Evolutionary conservation across 495 filamentous ascomycete species (phyloP), one percentile per base, ranked within the genome.

Genomic region (Staphylotrichum tortipilum): DNA sequence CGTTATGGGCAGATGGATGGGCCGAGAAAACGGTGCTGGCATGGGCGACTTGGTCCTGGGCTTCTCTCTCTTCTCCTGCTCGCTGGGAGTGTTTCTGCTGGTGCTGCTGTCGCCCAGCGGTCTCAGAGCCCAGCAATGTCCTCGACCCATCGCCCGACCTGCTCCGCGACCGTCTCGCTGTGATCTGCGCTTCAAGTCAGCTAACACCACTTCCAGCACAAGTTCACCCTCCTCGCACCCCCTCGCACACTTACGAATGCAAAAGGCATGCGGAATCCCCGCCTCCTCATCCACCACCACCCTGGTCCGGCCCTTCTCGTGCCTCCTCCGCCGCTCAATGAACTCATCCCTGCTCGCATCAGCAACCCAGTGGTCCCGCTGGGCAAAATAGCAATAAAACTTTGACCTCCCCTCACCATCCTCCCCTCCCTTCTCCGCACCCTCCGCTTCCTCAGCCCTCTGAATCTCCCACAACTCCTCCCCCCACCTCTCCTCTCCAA

Each of bases 341-440:
- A 95, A 78, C 43, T 76, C 79, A 59, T 94, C 85, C 29, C 91
- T 69, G 33, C 83, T 83, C 63, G 77, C 67, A 46, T 86, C 71
- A 1, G 84, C 84, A 21, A 96, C 87, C 90, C 90, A 95, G 58
- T 84, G 76, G 56, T 96, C 90, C 55, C 73, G 57, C 30, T 79
- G 59, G 2, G 79, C 89, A 68, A 90, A 96, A 51, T 86, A 89
- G 63, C 95, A 89, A 37, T 82, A 78, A 44, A 95, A 69, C 44
- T 78, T 65, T 0, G 52, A 24, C 19, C 21, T 14, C n/a, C 10
- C n/a, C 7, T 4, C 38, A 0, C 6, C 37, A 0, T 30, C 53
- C 31, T 54, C 52, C 11, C 63, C 56, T 18, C 53, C 46, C 15
- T 59, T 56, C 3, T 66, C 61, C 17, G 14, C 40, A 3, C 6